A percentile compares a stretch with the other conserved stretches of the same genome.
Evolutionary conservation across 768 basidiomycete genomes (phyloP).

Genomic region (Lactifluus echinatus): DNA sequence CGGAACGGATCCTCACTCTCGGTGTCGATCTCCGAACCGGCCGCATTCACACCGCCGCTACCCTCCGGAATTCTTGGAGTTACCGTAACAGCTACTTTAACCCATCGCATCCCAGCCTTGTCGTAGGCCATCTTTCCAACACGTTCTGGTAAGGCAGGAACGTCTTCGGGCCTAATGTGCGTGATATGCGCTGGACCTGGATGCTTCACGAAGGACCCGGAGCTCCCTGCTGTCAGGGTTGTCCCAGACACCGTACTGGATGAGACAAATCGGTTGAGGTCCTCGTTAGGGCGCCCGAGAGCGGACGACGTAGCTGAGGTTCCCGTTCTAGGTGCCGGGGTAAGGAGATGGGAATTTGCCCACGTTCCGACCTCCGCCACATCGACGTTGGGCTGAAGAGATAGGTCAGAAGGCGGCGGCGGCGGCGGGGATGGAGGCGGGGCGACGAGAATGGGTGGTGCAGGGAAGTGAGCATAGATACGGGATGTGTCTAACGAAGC

Average conservation of each 20-base stretch:
- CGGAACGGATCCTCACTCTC: slow-evolving; percentile 85
- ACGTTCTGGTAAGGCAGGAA: slow-evolving; percentile 62
- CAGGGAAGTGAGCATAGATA: slow-evolving; percentile 27
- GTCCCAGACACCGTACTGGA: slow-evolving; percentile 77
- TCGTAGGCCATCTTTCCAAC: slow-evolving; percentile 89
- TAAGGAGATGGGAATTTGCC: slow-evolving; percentile 13
- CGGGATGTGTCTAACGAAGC: slow-evolving; percentile 34
- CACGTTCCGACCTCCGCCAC: neutral
- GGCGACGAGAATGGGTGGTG: slow-evolving; percentile 23
- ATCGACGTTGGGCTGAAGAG: neutral
- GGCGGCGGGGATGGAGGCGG: slow-evolving; percentile 21
- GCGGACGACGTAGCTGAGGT: slow-evolving; percentile 46
- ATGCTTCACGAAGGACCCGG: slow-evolving; percentile 80
- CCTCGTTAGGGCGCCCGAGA: slow-evolving; percentile 49
- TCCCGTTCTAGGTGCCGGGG: slow-evolving; percentile 19
- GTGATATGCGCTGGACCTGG: slow-evolving; percentile 69
- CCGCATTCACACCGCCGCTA: slow-evolving; percentile 26
- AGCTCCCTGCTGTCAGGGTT: slow-evolving; percentile 61
- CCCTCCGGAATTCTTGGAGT: slow-evolving; percentile 24
- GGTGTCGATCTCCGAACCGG: slow-evolving; percentile 32
- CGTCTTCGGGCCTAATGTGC: slow-evolving; percentile 72
- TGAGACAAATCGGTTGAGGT: slow-evolving; percentile 84
- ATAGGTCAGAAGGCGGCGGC: slow-evolving; percentile 14
- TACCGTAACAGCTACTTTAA: slow-evolving; percentile 45
- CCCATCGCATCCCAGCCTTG: slow-evolving; percentile 76